These are phyloP conservation scores for Nemania bipapillata DNA, from an alignment of 2,329 filamentous ascomycete genomes.

Conservation along the genomic window DNA sequence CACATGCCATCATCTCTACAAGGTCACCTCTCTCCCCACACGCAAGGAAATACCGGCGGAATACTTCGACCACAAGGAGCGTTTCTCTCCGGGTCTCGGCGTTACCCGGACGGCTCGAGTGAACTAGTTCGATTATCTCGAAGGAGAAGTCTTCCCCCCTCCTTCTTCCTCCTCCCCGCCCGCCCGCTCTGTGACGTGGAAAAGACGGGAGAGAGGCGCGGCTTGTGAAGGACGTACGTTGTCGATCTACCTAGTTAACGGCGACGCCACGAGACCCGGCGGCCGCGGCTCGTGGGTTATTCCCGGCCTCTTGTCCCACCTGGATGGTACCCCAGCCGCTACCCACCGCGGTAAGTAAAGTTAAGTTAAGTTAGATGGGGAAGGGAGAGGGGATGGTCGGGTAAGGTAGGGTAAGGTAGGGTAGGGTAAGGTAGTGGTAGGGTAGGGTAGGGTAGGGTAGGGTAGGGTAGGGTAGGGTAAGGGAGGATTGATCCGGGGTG, in stretches of 20 bases:
- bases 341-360: slow-evolving; percentile 23
- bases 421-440: too few relatives aligned
- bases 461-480: too few relatives aligned
- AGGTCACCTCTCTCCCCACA: slow-evolving; percentile 5
- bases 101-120: slow-evolving; percentile 8
- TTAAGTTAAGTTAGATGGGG: too few relatives aligned
- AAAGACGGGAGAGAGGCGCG: slow-evolving; percentile 6
- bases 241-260: slow-evolving; percentile 19
- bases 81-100: slow-evolving; percentile 15
- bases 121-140: slow-evolving; percentile 16
- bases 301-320: slow-evolving; percentile 22
- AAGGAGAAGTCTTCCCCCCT: too few relatives aligned
- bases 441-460: too few relatives aligned
- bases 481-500: slow-evolving; percentile 29
- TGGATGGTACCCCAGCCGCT: slow-evolving; percentile 26
- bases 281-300: slow-evolving; percentile 24
- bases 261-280: slow-evolving; percentile 18
- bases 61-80: slow-evolving; percentile 2
- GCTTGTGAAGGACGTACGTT: slow-evolving; percentile 5
- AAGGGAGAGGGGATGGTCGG: too few relatives aligned
- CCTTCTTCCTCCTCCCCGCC: too few relatives aligned
- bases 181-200: slow-evolving; percentile 13
- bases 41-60: background rate
- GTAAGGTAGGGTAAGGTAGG: too few relatives aligned
- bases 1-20: too few relatives aligned